Evolutionary conservation across 495 filamentous ascomycete genomes (phyloP).

Genomic region (Annulohypoxylon moriforme): DNA sequence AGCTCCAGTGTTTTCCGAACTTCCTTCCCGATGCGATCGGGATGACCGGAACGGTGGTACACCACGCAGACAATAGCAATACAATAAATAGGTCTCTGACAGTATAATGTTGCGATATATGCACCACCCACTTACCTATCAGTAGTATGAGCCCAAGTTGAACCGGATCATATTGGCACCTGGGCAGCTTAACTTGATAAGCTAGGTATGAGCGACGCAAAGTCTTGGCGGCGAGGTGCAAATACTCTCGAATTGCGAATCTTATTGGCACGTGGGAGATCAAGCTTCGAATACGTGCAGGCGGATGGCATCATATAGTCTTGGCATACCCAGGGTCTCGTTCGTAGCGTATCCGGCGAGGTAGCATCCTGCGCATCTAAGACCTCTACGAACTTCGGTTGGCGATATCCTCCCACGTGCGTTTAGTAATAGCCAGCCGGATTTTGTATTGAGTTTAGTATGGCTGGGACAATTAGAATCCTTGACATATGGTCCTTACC

Average conservation of each 20-base stretch:
- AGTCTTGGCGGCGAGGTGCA: constrained; percentile 18
- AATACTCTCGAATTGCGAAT: constrained; percentile 18
- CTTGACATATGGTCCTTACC: not conserved
- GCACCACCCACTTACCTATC: not conserved
- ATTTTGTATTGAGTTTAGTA: too few species aligned
- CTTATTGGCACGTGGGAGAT: constrained; percentile 38
- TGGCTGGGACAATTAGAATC: not conserved
- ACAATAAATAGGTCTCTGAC: not conserved
- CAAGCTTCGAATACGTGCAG: constrained; percentile 28
- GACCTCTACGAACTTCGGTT: not conserved
- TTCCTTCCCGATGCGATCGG: constrained; percentile 24
- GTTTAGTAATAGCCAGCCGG: not conserved
- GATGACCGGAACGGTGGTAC: constrained; percentile 9
- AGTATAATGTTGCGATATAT: not conserved
- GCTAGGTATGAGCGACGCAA: constrained; percentile 22
- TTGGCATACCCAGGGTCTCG: constrained; percentile 26
- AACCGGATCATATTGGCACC: constrained; percentile 12
- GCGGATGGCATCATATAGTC: constrained; percentile 20
- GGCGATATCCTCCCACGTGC: constrained; percentile 15
- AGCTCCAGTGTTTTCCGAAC: constrained; percentile 10
- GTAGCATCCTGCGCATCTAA: not conserved
- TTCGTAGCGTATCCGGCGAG: constrained; percentile 7
- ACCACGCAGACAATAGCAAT: not conserved
- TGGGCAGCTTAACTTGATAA: constrained; percentile 27
- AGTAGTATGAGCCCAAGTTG: not conserved